Evolutionary conservation across 2,329 filamentous ascomycete genomes (phyloP).

Genomic region (Aureobasidium lini): DNA sequence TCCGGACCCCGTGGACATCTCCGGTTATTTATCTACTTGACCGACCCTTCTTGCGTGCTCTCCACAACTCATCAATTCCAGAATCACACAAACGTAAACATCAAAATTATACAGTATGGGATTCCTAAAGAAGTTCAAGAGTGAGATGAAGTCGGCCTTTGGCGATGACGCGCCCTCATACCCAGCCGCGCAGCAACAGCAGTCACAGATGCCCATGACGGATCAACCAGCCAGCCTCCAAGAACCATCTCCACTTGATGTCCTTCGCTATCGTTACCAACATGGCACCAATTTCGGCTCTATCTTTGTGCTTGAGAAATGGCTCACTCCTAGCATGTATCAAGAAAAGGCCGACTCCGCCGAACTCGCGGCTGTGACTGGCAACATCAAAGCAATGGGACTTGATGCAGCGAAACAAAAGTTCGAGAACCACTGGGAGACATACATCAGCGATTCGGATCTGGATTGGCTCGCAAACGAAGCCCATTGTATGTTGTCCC

Average conservation of each 20-base stretch:
- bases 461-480: conserved; percentile 45
- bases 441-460: conserved; percentile 44
- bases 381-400: conserved; percentile 40
- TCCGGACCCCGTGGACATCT: neutral
- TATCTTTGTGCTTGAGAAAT: conserved; percentile 54
- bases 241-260: conserved; percentile 32
- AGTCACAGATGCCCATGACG: conserved; percentile 19
- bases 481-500: conserved; percentile 37
- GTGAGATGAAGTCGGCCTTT: conserved; percentile 4
- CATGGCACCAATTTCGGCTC: conserved; percentile 53
- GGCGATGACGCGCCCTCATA: conserved; percentile 11
- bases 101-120: neutral
- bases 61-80: neutral
- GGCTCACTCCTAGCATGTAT: conserved; percentile 48
- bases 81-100: neutral
- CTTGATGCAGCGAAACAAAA: conserved; percentile 41
- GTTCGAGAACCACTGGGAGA: conserved; percentile 49
- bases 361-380: conserved; percentile 47
- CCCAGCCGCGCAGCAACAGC: conserved; percentile 15
- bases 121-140: conserved; percentile 31
- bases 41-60: neutral
- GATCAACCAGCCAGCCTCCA: conserved; percentile 27
- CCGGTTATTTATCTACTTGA: neutral
- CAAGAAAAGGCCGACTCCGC: conserved; percentile 36
- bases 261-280: conserved; percentile 51